Evolutionary conservation across 2,329 filamentous ascomycete genomes (phyloP), one percentile per base, ranked within the genome.

Genomic region (Arthrobotrys megalospora): DNA sequence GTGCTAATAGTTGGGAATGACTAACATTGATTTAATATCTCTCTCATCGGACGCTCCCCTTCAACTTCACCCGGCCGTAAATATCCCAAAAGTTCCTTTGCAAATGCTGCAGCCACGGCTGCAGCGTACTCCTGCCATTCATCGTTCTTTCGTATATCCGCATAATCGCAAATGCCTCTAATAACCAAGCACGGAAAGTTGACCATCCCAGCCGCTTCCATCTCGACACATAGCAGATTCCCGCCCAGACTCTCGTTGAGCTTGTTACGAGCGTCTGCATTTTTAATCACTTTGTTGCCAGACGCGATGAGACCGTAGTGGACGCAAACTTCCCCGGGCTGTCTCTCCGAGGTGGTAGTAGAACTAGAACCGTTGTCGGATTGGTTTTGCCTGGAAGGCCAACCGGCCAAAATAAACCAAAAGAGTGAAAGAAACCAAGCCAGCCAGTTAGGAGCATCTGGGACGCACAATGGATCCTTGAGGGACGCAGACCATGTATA

Each of bases 171-270:
- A 32, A 60, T 60, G 14, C 53, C 53, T 14, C 53, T 8, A 1
- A 60, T 21, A 24, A 80, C 67, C 12, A 80, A 11, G 45, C 76
- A 80, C 8, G 76, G 78, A 58, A 52, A 48, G 8, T 24, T 24
- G 1, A 48, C 19, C 47, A 71, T n/a, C 7, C 63, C 63, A 1
- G 63, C 63, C 2, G 63, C 63, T 24, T 52, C 63, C 63, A 66
- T 52, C 28, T 66, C 63, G 45, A 64, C 19, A 50, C 64, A 65
- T 2, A 66, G 32, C 6, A 45, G 32, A 28, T 34, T 28, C 14
- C 43, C 21, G 12, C 58, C 50, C 6, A 62, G 36, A 11, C 43
- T 8, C 8, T 43, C n/a, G 4, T 41, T 68, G 4, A 68, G 16
- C 1, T 19, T 45, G 12, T 58, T 50, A 2, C 65, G 65, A 1